Base-by-base conservation (phyloP, 176 grass and related monocot species). In the Oropetium thomaeum region DNA sequence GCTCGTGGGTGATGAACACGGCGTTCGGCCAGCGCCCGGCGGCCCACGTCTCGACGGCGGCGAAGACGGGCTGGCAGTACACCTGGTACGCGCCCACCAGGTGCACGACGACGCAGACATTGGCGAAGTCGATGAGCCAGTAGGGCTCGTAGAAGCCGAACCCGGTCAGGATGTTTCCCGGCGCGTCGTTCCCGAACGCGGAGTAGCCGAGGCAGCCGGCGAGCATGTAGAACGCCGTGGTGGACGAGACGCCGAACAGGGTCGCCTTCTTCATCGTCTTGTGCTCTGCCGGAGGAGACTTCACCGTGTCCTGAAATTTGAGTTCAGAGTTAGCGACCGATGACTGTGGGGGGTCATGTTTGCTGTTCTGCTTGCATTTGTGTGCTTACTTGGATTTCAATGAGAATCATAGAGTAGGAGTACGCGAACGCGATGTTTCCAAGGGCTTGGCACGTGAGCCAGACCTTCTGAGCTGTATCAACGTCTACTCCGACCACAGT, bases 361-460 rank as follows among this genome's bases (percentile, higher is more conserved):
- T n/a, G n/a, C n/a, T 62, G 4, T 25, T 39, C 43, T 14, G 20
- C 32, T 73, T 73, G 26, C 13, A 13, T 20, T 27, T 2, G 12
- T 53, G 3, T 28, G 7, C 38, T 68, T 85, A 89, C 94, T 82
- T 98, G 91, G 71, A 99, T 99, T 82, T 99, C 96, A 15, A 95
- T 93, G 7, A 99, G 84, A 73, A 99, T 88, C 89, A 99, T 81
- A n/a, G 96, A 95, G 79, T 85, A 99, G 0, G 91, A 95, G 52
- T 99, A 99, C 8, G 96, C 91, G 53, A 99, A 99, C 0, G 96
- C 96, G 19, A 99, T 88, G 75, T 99, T 73, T 37, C 96, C 96
- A 23, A 95, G 87, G 40, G 96, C 91, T 65, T 95, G 96, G 40
- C 90, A 85, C 8, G 76, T 63, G 0, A 87, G 52, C 91, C 96